Conservation (phyloP, 768 basidiomycete genomes). For the Phylloporus arenicola region DNA sequence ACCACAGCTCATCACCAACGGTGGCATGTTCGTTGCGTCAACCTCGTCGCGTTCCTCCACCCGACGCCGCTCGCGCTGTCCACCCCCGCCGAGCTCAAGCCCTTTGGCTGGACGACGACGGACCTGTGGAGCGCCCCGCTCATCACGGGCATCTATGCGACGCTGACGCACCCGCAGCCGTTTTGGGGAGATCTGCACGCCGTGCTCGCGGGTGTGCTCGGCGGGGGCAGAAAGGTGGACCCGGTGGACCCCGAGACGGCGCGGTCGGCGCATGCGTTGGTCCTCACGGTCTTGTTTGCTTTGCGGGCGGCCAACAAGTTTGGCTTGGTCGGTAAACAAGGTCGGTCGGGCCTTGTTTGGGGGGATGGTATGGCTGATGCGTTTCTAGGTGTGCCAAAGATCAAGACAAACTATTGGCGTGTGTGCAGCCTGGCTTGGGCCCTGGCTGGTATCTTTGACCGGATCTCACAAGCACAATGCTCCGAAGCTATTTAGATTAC, state of each 20-base stretch:
- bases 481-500: neutral
- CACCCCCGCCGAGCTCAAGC: slow-evolving; percentile 74
- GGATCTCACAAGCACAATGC: neutral
- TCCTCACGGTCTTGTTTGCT: slow-evolving; percentile 58
- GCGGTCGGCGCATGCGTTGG: slow-evolving; percentile 62
- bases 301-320: slow-evolving; percentile 65
- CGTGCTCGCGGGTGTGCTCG: slow-evolving; percentile 43
- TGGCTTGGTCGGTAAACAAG: slow-evolving; percentile 20
- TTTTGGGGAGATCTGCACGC: slow-evolving; percentile 65
- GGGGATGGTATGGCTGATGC: neutral
- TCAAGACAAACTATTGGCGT: slow-evolving; percentile 22
- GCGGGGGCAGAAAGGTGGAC: slow-evolving; percentile 33
- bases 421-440: neutral
- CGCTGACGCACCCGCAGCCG: slow-evolving; percentile 82
- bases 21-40: slow-evolving; percentile 76
- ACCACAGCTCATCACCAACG: slow-evolving; percentile 62
- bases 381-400: slow-evolving; percentile 18
- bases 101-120: slow-evolving; percentile 80
- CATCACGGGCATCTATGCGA: slow-evolving; percentile 71
- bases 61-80: slow-evolving; percentile 62
- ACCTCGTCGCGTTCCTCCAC: slow-evolving; percentile 69
- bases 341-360: slow-evolving; percentile 6
- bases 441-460: neutral
- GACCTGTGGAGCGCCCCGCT: slow-evolving; percentile 85
- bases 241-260: slow-evolving; percentile 61